Evolutionary conservation across 805 yeast species (phyloP).

Genomic region (Groenewaldozyma tartarivorans): DNA sequence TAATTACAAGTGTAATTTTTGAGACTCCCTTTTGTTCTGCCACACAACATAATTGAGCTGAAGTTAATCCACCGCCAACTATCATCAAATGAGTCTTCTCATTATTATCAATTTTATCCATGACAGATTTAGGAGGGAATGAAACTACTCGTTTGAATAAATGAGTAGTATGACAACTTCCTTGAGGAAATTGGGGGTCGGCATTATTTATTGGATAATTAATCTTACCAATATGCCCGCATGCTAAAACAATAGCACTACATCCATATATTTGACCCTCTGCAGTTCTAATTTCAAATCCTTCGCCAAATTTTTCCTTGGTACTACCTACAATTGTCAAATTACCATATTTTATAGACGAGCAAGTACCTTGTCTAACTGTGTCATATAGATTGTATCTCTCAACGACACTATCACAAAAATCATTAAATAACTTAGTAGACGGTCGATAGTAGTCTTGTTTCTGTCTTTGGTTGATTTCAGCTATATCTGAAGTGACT

Average conservation of each 20-base stretch:
- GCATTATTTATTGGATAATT: conserved; percentile 6
- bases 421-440: conserved; percentile 32
- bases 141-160: conserved; percentile 4
- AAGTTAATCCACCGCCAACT: conserved; percentile 39
- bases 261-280: conserved; percentile 29
- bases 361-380: conserved; percentile 30
- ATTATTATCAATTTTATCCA: conserved; percentile 2
- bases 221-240: conserved; percentile 12
- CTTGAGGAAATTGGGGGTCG: conserved; percentile 6
- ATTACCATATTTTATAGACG: conserved; percentile 25
- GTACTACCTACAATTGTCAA: conserved; percentile 14
- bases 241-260: conserved; percentile 13
- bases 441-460: conserved; percentile 38
- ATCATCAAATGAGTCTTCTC: conserved; percentile 15
- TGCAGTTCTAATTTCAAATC: conserved; percentile 28
- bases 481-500: conserved; percentile 4
- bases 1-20: conserved; percentile 28
- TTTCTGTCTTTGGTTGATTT: conserved; percentile 36
- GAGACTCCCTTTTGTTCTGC: conserved; percentile 23
- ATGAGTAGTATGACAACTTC: conserved; percentile 13
- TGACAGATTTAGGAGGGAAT: conserved; percentile 6
- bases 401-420: conserved; percentile 28
- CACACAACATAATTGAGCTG: conserved; percentile 38
- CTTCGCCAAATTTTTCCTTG: conserved; percentile 22
- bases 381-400: conserved; percentile 27